Conservation (phyloP, 1,284 basidiomycete species). For the Trametes sp. region DNA sequence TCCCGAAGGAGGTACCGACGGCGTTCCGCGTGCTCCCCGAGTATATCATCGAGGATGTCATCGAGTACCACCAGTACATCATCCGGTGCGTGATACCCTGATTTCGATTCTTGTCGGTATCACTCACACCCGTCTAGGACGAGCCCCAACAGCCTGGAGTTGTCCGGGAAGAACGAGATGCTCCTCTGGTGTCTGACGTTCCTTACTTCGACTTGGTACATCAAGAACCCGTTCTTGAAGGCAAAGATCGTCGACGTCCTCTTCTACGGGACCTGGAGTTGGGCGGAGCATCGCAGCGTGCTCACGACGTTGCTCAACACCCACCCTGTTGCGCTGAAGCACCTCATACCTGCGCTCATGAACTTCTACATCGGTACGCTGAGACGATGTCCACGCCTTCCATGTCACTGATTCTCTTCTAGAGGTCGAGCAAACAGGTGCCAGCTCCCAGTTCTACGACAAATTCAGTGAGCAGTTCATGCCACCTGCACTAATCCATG, state of each 20-base stretch:
- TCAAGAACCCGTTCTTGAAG: conserved; percentile 99
- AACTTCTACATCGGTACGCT: conserved; percentile 92
- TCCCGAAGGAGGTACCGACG: conserved; percentile 86
- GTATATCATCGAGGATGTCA: conserved; percentile 94
- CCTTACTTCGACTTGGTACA: conserved; percentile 93
- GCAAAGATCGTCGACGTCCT: conserved; percentile 96
- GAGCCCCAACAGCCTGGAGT: conserved; percentile 82
- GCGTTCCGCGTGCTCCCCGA: conserved; percentile 93
- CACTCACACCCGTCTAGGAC: conserved; percentile 51
- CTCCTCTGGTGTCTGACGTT: conserved; percentile 92
- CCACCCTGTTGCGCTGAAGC: conserved; percentile 85
- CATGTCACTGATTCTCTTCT: neutral
- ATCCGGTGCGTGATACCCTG: conserved; percentile 64
- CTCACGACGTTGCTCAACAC: conserved; percentile 86
- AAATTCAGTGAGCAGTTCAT: conserved; percentile 82
- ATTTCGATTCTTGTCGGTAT: neutral
- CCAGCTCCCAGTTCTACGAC: conserved; percentile 98
- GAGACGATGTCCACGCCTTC: neutral
- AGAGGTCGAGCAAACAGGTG: conserved; percentile 98
- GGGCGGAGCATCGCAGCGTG: conserved; percentile 79
- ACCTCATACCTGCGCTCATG: conserved; percentile 92
- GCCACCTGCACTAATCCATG: neutral
- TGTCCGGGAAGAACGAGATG: conserved; percentile 88
- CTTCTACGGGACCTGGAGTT: conserved; percentile 83
- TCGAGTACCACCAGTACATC: conserved; percentile 88